A percentile compares a stretch with the other conserved stretches of the same genome.
Conservation (phyloP, 768 basidiomycete species). For the Sarcodon sp. region DNA sequence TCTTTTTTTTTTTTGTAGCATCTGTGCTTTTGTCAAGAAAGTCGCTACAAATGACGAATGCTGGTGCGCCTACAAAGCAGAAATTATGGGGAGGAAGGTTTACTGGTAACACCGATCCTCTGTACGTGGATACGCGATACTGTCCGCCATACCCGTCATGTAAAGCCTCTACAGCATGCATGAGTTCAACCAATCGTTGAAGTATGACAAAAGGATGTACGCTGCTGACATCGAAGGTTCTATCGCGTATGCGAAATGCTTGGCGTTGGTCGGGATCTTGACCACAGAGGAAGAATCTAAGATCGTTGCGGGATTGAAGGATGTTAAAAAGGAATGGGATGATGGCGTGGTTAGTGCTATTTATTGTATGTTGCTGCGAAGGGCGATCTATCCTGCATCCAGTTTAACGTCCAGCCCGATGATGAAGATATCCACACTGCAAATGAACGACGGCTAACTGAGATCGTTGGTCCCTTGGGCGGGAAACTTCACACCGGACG, state of each 20-base stretch:
- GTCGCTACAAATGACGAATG: slow-evolving; percentile 3
- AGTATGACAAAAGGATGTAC: slow-evolving; percentile 92
- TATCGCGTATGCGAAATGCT: slow-evolving; percentile 88
- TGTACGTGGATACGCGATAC: slow-evolving; percentile 32
- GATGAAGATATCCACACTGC: slow-evolving; percentile 99
- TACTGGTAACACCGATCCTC: slow-evolving; percentile 79
- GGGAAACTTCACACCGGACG: slow-evolving; percentile 97
- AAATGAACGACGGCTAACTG: slow-evolving; percentile 88
- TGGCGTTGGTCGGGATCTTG: slow-evolving; percentile 72
- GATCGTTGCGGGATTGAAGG: slow-evolving; percentile 62
- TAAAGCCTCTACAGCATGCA: slow-evolving; percentile 59
- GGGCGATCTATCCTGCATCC: not conserved
- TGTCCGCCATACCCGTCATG: slow-evolving; percentile 8
- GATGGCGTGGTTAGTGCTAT: slow-evolving; percentile 39
- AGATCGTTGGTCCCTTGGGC: slow-evolving; percentile 84
- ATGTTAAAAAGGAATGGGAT: slow-evolving; percentile 81
- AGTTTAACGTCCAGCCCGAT: slow-evolving; percentile 74
- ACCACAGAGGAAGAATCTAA: slow-evolving; percentile 59
- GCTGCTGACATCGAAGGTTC: slow-evolving; percentile 86
- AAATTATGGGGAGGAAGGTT: slow-evolving; percentile 37
- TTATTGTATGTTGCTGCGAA: not conserved
- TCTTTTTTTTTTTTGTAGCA: no score
- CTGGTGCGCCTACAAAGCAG: slow-evolving; percentile 14
- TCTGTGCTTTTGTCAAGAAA: no score
- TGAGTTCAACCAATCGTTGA: slow-evolving; percentile 91